Conservation (phyloP, 2,329 filamentous ascomycete genomes). For the Exophiala bonariae region DNA sequence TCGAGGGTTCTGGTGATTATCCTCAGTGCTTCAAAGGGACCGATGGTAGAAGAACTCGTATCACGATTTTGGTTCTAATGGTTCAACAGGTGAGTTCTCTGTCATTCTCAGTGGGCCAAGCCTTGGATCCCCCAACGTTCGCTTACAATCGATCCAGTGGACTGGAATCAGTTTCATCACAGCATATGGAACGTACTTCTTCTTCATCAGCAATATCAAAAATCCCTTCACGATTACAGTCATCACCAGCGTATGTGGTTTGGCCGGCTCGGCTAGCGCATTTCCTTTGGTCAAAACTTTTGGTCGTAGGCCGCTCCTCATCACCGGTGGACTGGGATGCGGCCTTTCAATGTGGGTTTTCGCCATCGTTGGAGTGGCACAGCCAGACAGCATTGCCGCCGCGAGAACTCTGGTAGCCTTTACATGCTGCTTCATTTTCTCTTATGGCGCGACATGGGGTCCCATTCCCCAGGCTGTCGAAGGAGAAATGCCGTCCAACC, state of each 20-base stretch:
- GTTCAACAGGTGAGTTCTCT: not conserved
- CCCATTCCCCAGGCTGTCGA: not conserved
- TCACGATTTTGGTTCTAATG: conserved; percentile 22
- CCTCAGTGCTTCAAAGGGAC: conserved; percentile 31
- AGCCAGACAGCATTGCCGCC: conserved; percentile 4
- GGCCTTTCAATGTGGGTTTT: conserved; percentile 4
- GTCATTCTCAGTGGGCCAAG: too few relatives aligned
- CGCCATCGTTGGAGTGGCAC: not conserved
- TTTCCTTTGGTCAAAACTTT: not conserved
- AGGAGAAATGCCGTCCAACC: conserved; percentile 1
- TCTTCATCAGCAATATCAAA: not conserved
- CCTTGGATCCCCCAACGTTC: too few relatives aligned
- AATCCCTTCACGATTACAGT: conserved; percentile 5
- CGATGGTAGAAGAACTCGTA: conserved; percentile 40
- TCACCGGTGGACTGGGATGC: not conserved
- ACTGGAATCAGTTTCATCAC: not conserved
- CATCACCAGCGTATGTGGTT: not conserved
- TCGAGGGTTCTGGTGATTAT: conserved; percentile 25
- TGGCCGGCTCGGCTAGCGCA: too few relatives aligned
- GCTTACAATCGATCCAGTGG: not conserved
- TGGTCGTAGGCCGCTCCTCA: conserved; percentile 1
- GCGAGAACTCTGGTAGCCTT: conserved; percentile 3
- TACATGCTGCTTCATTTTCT: conserved; percentile 2
- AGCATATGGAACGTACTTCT: conserved; percentile 7
- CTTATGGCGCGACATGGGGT: not conserved